Conservation (phyloP, 1,284 basidiomycete genomes). For the Abortiporus biennis region DNA sequence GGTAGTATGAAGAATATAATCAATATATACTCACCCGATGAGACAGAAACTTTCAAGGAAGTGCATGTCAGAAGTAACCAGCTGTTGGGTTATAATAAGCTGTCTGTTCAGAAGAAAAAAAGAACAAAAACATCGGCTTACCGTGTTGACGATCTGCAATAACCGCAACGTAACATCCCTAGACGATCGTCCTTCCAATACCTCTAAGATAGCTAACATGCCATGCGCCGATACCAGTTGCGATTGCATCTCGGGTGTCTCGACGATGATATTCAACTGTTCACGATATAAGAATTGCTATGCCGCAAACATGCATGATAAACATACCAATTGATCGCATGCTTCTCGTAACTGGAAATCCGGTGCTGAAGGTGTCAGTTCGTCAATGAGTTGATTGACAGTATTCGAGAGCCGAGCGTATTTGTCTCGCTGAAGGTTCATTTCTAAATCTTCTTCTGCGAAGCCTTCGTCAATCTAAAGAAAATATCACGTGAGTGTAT, state of each 20-base stretch:
- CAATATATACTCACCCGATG: conserved; percentile 58
- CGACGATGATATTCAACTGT: conserved; percentile 74
- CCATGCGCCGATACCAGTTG: conserved; percentile 92
- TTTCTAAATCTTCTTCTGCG: conserved; percentile 81
- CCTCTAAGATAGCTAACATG: conserved; percentile 90
- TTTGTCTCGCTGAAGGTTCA: conserved; percentile 87
- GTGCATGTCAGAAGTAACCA: conserved; percentile 81
- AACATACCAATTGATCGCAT: conserved; percentile 80
- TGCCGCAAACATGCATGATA: background rate
- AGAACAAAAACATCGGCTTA: conserved; percentile 29
- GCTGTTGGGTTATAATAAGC: conserved; percentile 36
- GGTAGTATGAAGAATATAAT: background rate
- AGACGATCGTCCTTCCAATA: conserved; percentile 79
- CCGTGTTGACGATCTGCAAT: conserved; percentile 86
- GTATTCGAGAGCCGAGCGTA: conserved; percentile 78
- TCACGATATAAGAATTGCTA: background rate
- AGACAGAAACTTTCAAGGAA: conserved; percentile 94
- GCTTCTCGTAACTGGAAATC: conserved; percentile 78
- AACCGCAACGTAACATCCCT: conserved; percentile 82
- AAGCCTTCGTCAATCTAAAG: conserved; percentile 85
- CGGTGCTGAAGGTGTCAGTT: conserved; percentile 74
- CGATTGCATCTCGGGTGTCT: conserved; percentile 83
- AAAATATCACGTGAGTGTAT: background rate
- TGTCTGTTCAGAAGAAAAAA: conserved; percentile 2
- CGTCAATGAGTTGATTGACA: conserved; percentile 83